A percentile compares a stretch with the other conserved stretches of the same genome.
These are phyloP conservation scores for Nadsonia starkeyi-henricii DNA, from an alignment of 1,139 yeast genomes.

Conservation along the genomic window DNA sequence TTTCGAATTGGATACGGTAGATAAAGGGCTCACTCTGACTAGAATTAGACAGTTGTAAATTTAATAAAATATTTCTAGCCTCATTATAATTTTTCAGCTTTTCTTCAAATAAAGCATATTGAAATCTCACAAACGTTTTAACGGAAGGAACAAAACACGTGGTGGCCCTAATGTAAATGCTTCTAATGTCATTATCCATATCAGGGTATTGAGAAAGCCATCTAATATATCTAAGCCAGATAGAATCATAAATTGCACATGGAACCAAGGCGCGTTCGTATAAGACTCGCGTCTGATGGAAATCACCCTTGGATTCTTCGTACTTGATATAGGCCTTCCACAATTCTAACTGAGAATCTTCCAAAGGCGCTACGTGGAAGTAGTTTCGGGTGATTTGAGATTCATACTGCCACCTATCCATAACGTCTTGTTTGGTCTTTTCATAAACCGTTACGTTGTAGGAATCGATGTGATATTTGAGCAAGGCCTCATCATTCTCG, in stretches of 20 bases:
- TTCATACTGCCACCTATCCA: conserved; percentile 53
- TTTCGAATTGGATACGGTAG: conserved; percentile 17
- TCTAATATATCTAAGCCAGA: conserved; percentile 54
- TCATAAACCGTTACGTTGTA: conserved; percentile 35
- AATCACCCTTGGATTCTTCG: conserved; percentile 17
- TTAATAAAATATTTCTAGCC: conserved; percentile 19
- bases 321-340: conserved; percentile 56
- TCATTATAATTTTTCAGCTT: conserved; percentile 16
- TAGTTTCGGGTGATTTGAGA: conserved; percentile 38
- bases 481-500: conserved; percentile 1
- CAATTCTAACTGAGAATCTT: conserved; percentile 35
- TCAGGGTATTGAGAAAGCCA: conserved; percentile 16
- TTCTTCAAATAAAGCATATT: conserved; percentile 26
- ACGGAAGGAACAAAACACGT: conserved; percentile 21
- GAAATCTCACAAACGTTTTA: conserved; percentile 21
- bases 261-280: conserved; percentile 40
- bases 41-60: conserved; percentile 1
- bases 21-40: conserved; percentile 8
- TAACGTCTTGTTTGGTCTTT: conserved; percentile 46
- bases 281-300: conserved; percentile 26
- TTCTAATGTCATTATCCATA: conserved; percentile 17
- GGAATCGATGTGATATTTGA: conserved; percentile 6
- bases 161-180: conserved; percentile 21
- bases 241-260: conserved; percentile 37
- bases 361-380: conserved; percentile 33